Percentiles rank a stretch among this genome's conserved stretches.
These are phyloP conservation scores for Candida coquimbonensis DNA, from an alignment of 805 yeast species.

Conservation along the genomic window DNA sequence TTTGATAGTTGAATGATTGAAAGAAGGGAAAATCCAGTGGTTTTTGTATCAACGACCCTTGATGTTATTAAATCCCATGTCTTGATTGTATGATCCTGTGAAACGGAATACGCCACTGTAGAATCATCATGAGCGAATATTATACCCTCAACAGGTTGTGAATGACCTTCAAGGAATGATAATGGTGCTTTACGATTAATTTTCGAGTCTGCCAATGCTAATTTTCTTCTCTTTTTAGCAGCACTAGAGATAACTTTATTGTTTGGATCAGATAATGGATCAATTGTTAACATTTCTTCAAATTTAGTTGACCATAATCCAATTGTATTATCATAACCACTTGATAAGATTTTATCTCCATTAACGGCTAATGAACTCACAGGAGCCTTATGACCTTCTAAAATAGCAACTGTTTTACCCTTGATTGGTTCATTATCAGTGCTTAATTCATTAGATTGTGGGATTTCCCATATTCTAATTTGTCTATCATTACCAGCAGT, in stretches of 20 bases:
- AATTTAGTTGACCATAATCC: slow-evolving; percentile 86
- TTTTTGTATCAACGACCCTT: slow-evolving; percentile 78
- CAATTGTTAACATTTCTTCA: slow-evolving; percentile 72
- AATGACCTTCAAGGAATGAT: slow-evolving; percentile 71
- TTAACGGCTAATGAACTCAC: slow-evolving; percentile 61
- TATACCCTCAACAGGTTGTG: slow-evolving; percentile 82
- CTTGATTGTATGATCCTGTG: slow-evolving; percentile 91
- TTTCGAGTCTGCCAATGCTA: slow-evolving; percentile 70
- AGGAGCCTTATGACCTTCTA: slow-evolving; percentile 86
- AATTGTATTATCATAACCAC: slow-evolving; percentile 70
- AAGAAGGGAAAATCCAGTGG: slow-evolving; percentile 78
- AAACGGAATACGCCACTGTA: slow-evolving; percentile 86
- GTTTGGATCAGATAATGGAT: slow-evolving; percentile 37
- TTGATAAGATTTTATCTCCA: slow-evolving; percentile 67
- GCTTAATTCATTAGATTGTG: slow-evolving; percentile 21
- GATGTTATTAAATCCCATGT: slow-evolving; percentile 95
- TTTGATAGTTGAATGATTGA: slow-evolving; percentile 65
- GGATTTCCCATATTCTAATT: slow-evolving; percentile 80
- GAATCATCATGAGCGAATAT: slow-evolving; percentile 65
- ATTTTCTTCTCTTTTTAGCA: slow-evolving; percentile 80
- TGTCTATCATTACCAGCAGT: slow-evolving; percentile 88
- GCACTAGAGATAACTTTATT: slow-evolving; percentile 59
- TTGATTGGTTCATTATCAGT: slow-evolving; percentile 38
- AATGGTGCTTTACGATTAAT: slow-evolving; percentile 79
- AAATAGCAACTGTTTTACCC: slow-evolving; percentile 74